A percentile compares a stretch with the other conserved stretches of the same genome.
phyloP scores from a whole-genome alignment of 306 rosid genomes.

The Trifolium pratense region DNA sequence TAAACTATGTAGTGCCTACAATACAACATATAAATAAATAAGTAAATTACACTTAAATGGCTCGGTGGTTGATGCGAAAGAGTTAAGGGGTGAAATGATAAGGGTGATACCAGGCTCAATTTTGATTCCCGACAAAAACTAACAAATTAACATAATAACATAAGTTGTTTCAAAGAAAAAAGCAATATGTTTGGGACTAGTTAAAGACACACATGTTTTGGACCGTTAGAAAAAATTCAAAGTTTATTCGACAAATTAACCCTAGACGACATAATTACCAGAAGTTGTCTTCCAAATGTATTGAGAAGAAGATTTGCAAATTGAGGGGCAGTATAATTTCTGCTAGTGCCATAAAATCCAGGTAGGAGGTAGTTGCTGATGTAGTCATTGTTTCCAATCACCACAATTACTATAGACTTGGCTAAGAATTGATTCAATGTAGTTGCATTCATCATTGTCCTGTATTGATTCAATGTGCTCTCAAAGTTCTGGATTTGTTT shows the following conservation, averaged over 20 bases:
- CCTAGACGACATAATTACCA: not conserved
- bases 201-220: no score
- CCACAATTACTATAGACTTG: not conserved
- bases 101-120: no score
- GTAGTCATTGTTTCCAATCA: slow-evolving; percentile 14
- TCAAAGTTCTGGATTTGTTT: slow-evolving; percentile 64
- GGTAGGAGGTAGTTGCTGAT: slow-evolving; percentile 8
- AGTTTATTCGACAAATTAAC: not conserved
- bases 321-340: not conserved
- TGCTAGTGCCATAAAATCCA: not conserved
- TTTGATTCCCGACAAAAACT: no score
- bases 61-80: no score
- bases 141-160: no score
- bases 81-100: no score
- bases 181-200: no score
- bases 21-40: not conserved
- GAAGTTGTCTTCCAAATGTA: slow-evolving; percentile 44
- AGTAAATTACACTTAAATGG: not conserved
- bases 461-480: slow-evolving; percentile 40
- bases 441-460: slow-evolving; percentile 48
- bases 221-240: no score
- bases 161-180: no score
- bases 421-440: slow-evolving; percentile 39
- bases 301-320: slow-evolving; percentile 73
- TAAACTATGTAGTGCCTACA: slow-evolving; percentile 54